Conservation (phyloP, 805 yeast genomes). For the Saccharomycopsis fodiens region DNA sequence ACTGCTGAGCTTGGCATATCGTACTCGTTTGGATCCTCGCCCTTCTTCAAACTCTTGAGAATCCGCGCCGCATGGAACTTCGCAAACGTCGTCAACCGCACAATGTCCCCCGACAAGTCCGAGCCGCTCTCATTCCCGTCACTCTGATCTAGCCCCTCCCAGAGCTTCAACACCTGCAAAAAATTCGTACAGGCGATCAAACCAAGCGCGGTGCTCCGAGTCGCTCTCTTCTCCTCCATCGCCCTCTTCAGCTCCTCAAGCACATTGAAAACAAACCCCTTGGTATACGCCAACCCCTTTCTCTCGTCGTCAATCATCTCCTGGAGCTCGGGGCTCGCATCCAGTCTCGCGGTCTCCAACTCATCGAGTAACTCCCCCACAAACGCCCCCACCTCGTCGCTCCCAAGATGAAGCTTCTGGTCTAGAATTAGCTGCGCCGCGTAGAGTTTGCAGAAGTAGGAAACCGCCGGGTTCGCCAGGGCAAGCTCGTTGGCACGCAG, state of each 20-base stretch:
- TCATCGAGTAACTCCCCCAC: slow-evolving; percentile 60
- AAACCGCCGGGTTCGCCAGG: slow-evolving; percentile 52
- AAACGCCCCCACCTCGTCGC: slow-evolving; percentile 47
- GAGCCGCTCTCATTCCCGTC: slow-evolving; percentile 23
- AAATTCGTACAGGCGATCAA: slow-evolving; percentile 51
- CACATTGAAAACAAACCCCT: slow-evolving; percentile 50
- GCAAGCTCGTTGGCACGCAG: slow-evolving; percentile 52
- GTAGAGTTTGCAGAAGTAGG: slow-evolving; percentile 66
- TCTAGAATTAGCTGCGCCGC: slow-evolving; percentile 67
- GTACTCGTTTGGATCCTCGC: slow-evolving; percentile 53
- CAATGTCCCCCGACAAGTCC: slow-evolving; percentile 17
- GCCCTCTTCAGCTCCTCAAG: slow-evolving; percentile 48
- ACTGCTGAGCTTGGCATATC: no score
- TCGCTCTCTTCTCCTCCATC: slow-evolving; percentile 35
- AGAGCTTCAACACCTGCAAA: slow-evolving; percentile 40
- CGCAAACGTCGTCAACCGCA: slow-evolving; percentile 45
- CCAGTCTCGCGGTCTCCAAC: slow-evolving; percentile 50
- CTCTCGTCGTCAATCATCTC: slow-evolving; percentile 53
- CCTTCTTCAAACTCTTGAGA: slow-evolving; percentile 38
- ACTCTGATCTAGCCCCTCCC: slow-evolving; percentile 25
- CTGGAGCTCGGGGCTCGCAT: slow-evolving; percentile 30
- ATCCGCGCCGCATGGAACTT: slow-evolving; percentile 58
- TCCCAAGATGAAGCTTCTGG: slow-evolving; percentile 48
- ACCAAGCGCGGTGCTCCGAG: slow-evolving; percentile 40
- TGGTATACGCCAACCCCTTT: slow-evolving; percentile 47